Base-by-base conservation (phyloP, 371 early-diverging fungal genomes). In the Mortierella sp. region DNA sequence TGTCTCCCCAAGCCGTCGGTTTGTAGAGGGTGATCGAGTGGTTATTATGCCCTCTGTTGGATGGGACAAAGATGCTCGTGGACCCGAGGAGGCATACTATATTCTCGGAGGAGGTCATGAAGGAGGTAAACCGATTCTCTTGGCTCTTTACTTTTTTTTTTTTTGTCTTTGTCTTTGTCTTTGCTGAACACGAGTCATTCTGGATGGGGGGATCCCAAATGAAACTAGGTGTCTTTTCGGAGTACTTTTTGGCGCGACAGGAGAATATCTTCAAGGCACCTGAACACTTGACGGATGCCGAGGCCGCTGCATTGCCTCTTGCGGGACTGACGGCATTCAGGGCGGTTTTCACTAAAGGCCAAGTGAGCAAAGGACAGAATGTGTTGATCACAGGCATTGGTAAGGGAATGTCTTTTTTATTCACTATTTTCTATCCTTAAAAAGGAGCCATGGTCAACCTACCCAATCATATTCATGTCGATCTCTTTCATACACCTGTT, bases 331-430 rank as follows among this genome's bases (percentile, higher is more conserved):
- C 93, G 12, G 92, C 92, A 16, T 89, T 81, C 62, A 82, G 89
- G 53, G 90, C 88, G 16, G 60, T 84, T 4, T 88, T 90, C 51
- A 87, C 89, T 19, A 89, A 89, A 55, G 91, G 86, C 2, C 68
- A 85, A 25, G 86, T 91, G 23, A 68, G 73, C 57, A 70, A 79
- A 18, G 91, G 86, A 11, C 85, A 89, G 21, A 84, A 86, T 70
- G 89, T 93, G 3, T 74, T 93, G n/a, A 84, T 93, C 53, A 87
- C 92, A 25, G 93, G 93, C 44, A 92, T 93, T 72, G 91, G 83
- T 61, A 63, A 56, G 30, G 25, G 18, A 11, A 47, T 28, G 28
- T 45, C 18, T 58, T 44, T 21, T 25, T 53, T n/a, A n/a, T n/a
- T n/a, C n/a, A n/a, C 26, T 25, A 5, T 53, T 25, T 25, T 25